Base-by-base conservation (phyloP, 208 protist genomes). In the Acanthamoeba sp. region DNA sequence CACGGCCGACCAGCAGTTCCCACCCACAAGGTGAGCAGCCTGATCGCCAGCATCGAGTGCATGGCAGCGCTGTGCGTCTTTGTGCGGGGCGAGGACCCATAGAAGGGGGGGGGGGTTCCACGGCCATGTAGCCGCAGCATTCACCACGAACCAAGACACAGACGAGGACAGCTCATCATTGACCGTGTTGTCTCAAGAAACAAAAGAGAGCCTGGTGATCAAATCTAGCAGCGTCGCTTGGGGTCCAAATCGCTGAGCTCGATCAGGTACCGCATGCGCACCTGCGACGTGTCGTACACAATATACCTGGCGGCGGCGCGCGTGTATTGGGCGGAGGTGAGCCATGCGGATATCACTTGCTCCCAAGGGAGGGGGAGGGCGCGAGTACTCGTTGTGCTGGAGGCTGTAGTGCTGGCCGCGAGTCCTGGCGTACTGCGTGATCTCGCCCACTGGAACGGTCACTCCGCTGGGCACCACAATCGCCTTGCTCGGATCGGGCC, bases 381-480 rank as follows among this genome's bases (percentile, higher is more conserved):
- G n/a, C n/a, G n/a, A n/a, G 27, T 73, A 73, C 64, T 73, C 64
- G 64, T 73, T 73, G 64, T 73, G 18, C 64, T 73, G 64, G 64
- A 73, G 64, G 27, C n/a, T 9, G 34, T 73, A 73, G n/a, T n/a
- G n/a, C 4, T 73, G 18, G 27, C 34, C 32, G 2, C 22, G 29
- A 16, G 27, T 12, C 18, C 38, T 27, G 12, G 29, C 6, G 34
- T 66, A 66, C n/a, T 66, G 59, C 27, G 38, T 36, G 64, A 73
- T 27, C 27, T 73, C 64, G 2, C 64, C 64, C 7, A 89, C 12
- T 5, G 88, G 88, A 3, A 93, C 16, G 34, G 36, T 85, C 27
- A 93, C 88, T 5, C 88, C 88, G n/a, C 14, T 38, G 55, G 88
- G 88, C 32, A 93, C n/a, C 14, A 93, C 88, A 27, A 93, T 27